Percentiles rank a stretch among this genome's conserved stretches.
These are phyloP conservation scores for Abrus pulchellus DNA, from an alignment of 306 rosid genomes.

Conservation along the genomic window DNA sequence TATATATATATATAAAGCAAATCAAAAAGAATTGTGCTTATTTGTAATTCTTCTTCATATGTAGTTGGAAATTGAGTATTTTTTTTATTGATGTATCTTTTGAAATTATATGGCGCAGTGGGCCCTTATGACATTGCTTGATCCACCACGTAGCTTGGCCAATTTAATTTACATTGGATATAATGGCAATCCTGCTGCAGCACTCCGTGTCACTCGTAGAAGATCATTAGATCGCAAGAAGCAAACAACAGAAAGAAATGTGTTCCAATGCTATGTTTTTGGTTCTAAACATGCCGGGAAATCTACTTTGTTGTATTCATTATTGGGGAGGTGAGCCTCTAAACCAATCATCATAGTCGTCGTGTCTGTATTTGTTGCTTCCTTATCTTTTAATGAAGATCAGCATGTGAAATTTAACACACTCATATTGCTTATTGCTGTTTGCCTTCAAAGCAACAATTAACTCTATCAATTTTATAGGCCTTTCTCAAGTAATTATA, in stretches of 20 bases:
- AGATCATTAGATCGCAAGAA: slow-evolving; percentile 76
- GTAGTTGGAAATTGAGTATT: slow-evolving; percentile 36
- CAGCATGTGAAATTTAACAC: slow-evolving; percentile 13
- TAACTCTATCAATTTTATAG: slow-evolving; percentile 53
- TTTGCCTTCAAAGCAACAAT: slow-evolving; percentile 46
- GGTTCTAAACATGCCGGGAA: slow-evolving; percentile 89
- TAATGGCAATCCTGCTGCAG: slow-evolving; percentile 84
- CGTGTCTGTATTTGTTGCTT: background rate
- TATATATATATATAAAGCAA: slow-evolving; percentile 13
- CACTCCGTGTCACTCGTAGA: slow-evolving; percentile 78
- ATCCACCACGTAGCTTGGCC: slow-evolving; percentile 80
- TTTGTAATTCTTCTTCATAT: slow-evolving; percentile 5
- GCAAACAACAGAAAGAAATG: slow-evolving; percentile 80
- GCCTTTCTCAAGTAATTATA: slow-evolving; percentile 71
- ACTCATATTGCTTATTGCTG: slow-evolving; percentile 38
- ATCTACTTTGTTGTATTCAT: slow-evolving; percentile 81
- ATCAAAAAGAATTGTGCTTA: slow-evolving; percentile 29
- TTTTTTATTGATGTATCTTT: slow-evolving; percentile 38
- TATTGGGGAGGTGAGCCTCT: slow-evolving; percentile 77
- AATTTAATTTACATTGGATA: slow-evolving; percentile 91
- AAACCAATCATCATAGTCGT: slow-evolving; percentile 42
- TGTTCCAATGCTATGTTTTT: slow-evolving; percentile 90
- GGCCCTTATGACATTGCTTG: slow-evolving; percentile 85
- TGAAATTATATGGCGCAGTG: slow-evolving; percentile 65
- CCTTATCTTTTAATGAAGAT: slow-evolving; percentile 26